Base-by-base conservation (phyloP, 2,329 filamentous ascomycete species). In the Cordyceps javanica region DNA sequence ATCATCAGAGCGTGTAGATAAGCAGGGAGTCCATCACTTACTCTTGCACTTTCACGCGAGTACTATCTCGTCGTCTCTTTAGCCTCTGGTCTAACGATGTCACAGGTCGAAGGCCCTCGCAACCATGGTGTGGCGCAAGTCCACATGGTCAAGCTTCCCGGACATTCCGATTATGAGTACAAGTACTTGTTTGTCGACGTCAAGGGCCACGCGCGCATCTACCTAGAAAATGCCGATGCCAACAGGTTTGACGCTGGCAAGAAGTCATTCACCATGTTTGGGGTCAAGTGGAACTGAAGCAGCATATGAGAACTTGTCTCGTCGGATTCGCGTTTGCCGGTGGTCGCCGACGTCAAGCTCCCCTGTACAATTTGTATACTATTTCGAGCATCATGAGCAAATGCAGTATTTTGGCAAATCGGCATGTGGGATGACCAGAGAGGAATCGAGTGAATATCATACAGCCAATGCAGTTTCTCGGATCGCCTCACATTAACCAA, bases 21-120 rank as follows among this genome's bases (percentile, higher is more conserved):
- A 80, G 11, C 79, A 84, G 60, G 92, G 92, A 5, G 86, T 85
- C 21, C 87, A 95, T 61, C 91, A 97, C 70, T 70, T 97, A 61
- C 75, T 84, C 62, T 91, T 97, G 82, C 86, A 91, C 64, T 97
- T 97, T 70, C 85, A 94, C 69, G 88, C 89, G 73, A 65, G 83
- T 70, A 26, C 7, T 25, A 13, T 5, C 1, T 5, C 8, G 2
- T 9, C 6, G 16, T 26, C 19, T 51, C 1, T 28, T 39, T 14
- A 13, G 13, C 39, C 9, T 61, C 21, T 25, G 11, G 49, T 39
- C 46, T 59, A 38, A 62, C 67, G 51, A 7, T 5, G 2, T 21
- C 25, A 8, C 68, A 89, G 82, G 86, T 96, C 39, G 86, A 92
- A 68, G 93, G 93, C 0, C 87, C 89, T 2, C 75, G 82, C 34